phyloP scores from a whole-genome alignment of 768 basidiomycete species.

The Cytidiella melzeri region DNA sequence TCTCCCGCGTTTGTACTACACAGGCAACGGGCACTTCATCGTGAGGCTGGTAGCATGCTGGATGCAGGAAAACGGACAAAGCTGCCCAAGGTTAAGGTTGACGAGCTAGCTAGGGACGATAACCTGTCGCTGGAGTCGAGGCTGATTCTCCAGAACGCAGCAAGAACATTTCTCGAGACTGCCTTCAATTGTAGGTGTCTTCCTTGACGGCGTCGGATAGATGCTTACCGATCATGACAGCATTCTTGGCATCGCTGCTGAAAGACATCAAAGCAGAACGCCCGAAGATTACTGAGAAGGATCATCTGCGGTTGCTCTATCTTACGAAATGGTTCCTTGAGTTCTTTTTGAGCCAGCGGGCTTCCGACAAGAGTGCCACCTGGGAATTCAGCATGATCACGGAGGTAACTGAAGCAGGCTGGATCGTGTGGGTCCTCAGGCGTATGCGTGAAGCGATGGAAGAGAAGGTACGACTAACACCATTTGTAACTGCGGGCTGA shows the following conservation, averaged over 20 bases:
- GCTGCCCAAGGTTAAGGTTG: constrained; percentile 52
- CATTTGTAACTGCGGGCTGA: not conserved
- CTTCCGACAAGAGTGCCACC: constrained; percentile 33
- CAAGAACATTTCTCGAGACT: constrained; percentile 66
- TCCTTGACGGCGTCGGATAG: constrained; percentile 5
- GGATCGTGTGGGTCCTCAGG: constrained; percentile 86
- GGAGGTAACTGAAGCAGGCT: constrained; percentile 79
- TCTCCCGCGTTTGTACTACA: constrained; percentile 72
- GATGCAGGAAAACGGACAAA: constrained; percentile 45
- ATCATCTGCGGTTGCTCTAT: constrained; percentile 83
- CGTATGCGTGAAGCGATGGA: constrained; percentile 88
- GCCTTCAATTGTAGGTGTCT: constrained; percentile 80
- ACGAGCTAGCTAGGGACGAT: constrained; percentile 65
- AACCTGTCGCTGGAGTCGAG: constrained; percentile 62
- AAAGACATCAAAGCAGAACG: constrained; percentile 94
- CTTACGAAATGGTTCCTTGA: constrained; percentile 90
- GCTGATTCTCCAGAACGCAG: constrained; percentile 59
- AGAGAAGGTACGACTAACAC: constrained; percentile 60
- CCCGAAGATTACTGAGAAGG: constrained; percentile 90
- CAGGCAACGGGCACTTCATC: constrained; percentile 73
- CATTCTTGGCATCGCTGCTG: constrained; percentile 78
- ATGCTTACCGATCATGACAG: constrained; percentile 21
- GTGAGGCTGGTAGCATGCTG: constrained; percentile 61
- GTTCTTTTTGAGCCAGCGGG: constrained; percentile 63
- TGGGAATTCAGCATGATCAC: constrained; percentile 74